Evolutionary conservation across 2,329 filamentous ascomycete genomes (phyloP), one percentile per base, ranked within the genome.

Genomic region (Neoarthrinium moseri): DNA sequence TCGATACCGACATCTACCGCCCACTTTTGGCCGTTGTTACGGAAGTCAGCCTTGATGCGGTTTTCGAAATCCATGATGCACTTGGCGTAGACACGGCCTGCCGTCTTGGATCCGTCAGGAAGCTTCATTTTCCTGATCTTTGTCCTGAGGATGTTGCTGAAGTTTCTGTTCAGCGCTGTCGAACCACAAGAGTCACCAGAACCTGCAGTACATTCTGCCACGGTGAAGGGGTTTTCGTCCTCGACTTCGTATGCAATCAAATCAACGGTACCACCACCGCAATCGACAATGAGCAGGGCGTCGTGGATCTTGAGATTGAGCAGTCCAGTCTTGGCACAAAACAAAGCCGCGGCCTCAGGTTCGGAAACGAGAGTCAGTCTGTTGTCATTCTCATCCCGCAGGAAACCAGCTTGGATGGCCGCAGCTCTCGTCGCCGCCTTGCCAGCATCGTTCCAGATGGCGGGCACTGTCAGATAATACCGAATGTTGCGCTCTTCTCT

Each of bases 21-120:
- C 94, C 94, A 97, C 69, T 97, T 97, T 70, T 97, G 92, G 40
- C 92, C 91, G 68, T 96, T 97, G 75, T 97, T 97, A 54, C 94
- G 84, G 85, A 99, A 99, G 69, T 97, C 94, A 40, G 94, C 94
- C 78, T 99, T 99, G 80, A 99, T 96, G 67, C 94, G 80, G 80
- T 97, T 97, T 75, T 99, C 94, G 61, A 99, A 99, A 71, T 99
- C 94, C 92, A 97, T 97, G 70, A 99, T 97, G 68, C 92, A 97
- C 74, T 97, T 97, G 56, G 92, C 92, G 68, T 97, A 97, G 45
- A 99, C 94, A 69, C 92, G 91, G 34, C 92, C 92, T n/a, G 94
- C 92, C 3, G 91, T 97, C 72, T 92, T 95, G 57, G 92, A 96
- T 37, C 91, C 92, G 63, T 97, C 92, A 2, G 94, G 91, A 36